phyloP scores from a whole-genome alignment of 1,139 yeast genomes.

The Magnusiomyces tetraspermus region DNA sequence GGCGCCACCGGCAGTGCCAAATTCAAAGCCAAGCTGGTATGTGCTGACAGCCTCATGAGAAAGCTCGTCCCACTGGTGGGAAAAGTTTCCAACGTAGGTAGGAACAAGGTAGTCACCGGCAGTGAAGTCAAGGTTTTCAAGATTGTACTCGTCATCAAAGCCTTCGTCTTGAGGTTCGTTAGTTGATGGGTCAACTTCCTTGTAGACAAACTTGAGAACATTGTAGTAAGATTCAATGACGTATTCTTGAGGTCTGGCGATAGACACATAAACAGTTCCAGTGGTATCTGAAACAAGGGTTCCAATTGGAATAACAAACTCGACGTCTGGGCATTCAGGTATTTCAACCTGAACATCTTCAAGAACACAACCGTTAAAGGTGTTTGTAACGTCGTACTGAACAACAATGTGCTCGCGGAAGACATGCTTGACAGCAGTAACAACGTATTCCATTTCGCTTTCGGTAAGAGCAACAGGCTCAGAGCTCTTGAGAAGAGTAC shows the following conservation, averaged over 20 bases:
- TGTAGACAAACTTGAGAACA: constrained; percentile 63
- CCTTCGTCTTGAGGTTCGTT: constrained; percentile 75
- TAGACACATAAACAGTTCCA: constrained; percentile 74
- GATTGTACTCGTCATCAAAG: constrained; percentile 85
- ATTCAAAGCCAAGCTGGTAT: constrained; percentile 43
- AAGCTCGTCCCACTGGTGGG: constrained; percentile 65
- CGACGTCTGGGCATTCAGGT: constrained; percentile 43
- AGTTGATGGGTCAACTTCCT: constrained; percentile 71
- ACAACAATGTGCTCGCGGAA: constrained; percentile 69
- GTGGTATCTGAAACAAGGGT: constrained; percentile 60
- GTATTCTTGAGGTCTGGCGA: constrained; percentile 45
- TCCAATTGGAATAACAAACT: constrained; percentile 65
- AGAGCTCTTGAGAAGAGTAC: constrained; percentile 68
- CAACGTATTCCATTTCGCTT: constrained; percentile 87
- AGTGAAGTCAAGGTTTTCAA: constrained; percentile 65
- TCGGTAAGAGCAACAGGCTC: constrained; percentile 68
- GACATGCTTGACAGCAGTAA: constrained; percentile 72
- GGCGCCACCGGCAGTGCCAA: constrained; percentile 41
- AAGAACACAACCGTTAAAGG: constrained; percentile 65
- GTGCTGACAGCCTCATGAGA: constrained; percentile 51
- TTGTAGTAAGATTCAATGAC: constrained; percentile 53
- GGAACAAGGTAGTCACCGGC: constrained; percentile 83
- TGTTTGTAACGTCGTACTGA: constrained; percentile 79
- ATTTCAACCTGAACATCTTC: constrained; percentile 69
- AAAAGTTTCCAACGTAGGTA: constrained; percentile 69